Evolutionary conservation across 2,329 filamentous ascomycete species (phyloP).

Genomic region (Apiospora malaysiana): DNA sequence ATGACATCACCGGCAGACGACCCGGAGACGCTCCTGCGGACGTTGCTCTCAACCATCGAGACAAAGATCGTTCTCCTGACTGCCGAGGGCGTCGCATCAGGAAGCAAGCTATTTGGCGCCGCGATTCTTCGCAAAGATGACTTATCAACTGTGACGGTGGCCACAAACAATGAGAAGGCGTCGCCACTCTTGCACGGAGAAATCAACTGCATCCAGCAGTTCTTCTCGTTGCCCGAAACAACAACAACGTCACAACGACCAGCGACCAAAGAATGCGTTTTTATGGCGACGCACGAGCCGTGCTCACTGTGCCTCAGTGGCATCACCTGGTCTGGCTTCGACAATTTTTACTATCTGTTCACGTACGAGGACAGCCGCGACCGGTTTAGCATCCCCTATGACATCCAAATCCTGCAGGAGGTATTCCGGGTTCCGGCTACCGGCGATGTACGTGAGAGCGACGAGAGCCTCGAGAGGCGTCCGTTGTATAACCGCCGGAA

Average conservation of each 20-base stretch:
- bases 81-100: constrained; percentile 52
- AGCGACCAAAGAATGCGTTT: constrained; percentile 55
- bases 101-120: constrained; percentile 63
- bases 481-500: constrained; percentile 61
- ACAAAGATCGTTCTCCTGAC: constrained; percentile 58
- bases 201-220: constrained; percentile 65
- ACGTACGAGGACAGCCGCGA: constrained; percentile 64
- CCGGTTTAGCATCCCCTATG: constrained; percentile 60
- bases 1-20: constrained; percentile 31
- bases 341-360: constrained; percentile 63
- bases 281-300: constrained; percentile 65
- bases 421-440: constrained; percentile 56
- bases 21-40: constrained; percentile 43
- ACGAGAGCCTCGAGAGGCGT: constrained; percentile 44
- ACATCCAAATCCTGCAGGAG: constrained; percentile 61
- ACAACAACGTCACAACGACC: constrained; percentile 42
- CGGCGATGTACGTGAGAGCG: constrained; percentile 39
- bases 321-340: constrained; percentile 64
- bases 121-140: constrained; percentile 53
- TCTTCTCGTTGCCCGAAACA: constrained; percentile 50
- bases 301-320: constrained; percentile 63
- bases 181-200: constrained; percentile 65
- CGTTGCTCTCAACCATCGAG: constrained; percentile 51
- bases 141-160: constrained; percentile 52
- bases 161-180: constrained; percentile 61